Evolutionary conservation across 164 flowering plant genomes (phyloP).

Genomic region (Kalanchoe fedtschenkoi): DNA sequence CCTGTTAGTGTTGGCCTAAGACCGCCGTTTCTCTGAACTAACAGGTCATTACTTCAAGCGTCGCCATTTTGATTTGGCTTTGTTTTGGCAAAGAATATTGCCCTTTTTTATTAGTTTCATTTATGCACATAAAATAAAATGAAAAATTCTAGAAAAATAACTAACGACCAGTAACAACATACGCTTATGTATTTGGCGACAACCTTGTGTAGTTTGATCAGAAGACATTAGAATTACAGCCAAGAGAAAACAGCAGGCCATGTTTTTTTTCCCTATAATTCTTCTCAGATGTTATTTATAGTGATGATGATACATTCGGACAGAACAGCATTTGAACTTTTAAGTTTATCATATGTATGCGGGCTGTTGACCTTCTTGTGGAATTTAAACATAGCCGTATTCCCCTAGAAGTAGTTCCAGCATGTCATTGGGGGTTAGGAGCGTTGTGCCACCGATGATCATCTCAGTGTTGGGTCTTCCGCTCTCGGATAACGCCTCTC

Average conservation of each 20-base stretch:
- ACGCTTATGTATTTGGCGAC: no score
- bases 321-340: no score
- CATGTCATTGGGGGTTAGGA: conserved; percentile 80
- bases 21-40: no score
- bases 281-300: neutral
- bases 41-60: no score
- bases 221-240: neutral
- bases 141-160: no score
- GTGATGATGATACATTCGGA: neutral
- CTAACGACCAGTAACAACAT: no score
- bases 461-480: conserved; percentile 72
- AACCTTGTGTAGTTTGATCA: neutral
- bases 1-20: no score
- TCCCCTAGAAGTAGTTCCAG: conserved; percentile 65
- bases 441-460: conserved; percentile 80
- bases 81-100: no score
- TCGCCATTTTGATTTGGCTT: no score
- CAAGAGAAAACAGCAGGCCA: neutral
- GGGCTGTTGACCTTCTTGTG: no score
- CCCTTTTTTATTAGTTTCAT: no score
- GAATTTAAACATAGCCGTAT: conserved; percentile 32
- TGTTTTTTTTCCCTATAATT: neutral
- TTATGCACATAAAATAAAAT: no score
- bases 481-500: conserved; percentile 67
- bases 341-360: neutral